Percentiles rank a stretch among this genome's conserved stretches.
Conservation (phyloP, 2,329 filamentous ascomycete species). For the Immersiporthe knoxdaviesiana region DNA sequence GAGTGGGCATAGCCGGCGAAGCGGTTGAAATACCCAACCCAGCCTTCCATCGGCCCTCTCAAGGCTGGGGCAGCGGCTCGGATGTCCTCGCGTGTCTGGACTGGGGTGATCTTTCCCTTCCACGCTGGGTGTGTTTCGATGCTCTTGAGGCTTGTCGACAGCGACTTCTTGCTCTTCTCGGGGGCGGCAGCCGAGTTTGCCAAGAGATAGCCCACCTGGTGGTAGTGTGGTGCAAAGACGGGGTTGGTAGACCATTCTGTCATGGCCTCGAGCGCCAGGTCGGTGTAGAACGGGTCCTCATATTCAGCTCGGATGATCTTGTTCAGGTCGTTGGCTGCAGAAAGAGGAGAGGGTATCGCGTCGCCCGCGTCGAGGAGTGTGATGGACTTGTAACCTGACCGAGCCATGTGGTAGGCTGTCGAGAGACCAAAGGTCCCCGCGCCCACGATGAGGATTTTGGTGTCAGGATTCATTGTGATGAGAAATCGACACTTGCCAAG, state of each 20-base stretch:
- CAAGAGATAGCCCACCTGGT: slow-evolving; percentile 51
- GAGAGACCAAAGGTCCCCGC: slow-evolving; percentile 56
- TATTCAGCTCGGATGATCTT: slow-evolving; percentile 65
- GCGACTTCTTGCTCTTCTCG: slow-evolving; percentile 49
- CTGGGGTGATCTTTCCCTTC: slow-evolving; percentile 43
- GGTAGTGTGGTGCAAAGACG: slow-evolving; percentile 56
- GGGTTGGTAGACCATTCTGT: slow-evolving; percentile 54
- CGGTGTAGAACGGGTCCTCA: slow-evolving; percentile 59
- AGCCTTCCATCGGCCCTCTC: slow-evolving; percentile 52
- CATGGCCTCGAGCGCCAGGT: slow-evolving; percentile 54
- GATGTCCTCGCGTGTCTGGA: slow-evolving; percentile 45
- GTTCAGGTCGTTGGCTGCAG: slow-evolving; percentile 63
- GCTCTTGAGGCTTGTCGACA: slow-evolving; percentile 47
- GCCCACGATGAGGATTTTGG: slow-evolving; percentile 45
- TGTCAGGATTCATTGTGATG: slow-evolving; percentile 3
- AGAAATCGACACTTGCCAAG: not conserved
- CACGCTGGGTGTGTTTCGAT: slow-evolving; percentile 46
- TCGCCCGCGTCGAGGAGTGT: slow-evolving; percentile 50
- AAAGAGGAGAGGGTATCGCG: slow-evolving; percentile 49
- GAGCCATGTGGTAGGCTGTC: slow-evolving; percentile 50
- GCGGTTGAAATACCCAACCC: slow-evolving; percentile 62
- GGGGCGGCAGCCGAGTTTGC: slow-evolving; percentile 52
- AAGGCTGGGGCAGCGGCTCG: slow-evolving; percentile 51
- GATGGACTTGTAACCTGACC: slow-evolving; percentile 49
- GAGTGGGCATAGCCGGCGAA: slow-evolving; percentile 62